Percentiles rank a stretch among this genome's conserved stretches.
phyloP scores from a whole-genome alignment of 495 filamentous ascomycete genomes.

The Neurospora pannonica region DNA sequence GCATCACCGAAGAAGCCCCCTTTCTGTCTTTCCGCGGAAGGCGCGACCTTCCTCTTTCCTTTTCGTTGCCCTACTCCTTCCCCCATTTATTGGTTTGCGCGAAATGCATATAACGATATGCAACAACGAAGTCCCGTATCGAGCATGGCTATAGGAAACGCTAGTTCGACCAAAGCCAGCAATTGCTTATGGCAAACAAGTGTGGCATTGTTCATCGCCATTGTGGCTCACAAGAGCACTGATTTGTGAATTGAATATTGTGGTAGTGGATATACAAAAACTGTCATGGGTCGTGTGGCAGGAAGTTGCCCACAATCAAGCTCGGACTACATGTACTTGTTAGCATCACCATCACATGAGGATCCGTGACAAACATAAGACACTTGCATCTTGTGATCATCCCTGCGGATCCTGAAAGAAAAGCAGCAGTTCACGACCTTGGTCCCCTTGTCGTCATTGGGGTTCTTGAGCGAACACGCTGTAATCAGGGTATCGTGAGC shows the following conservation, averaged over 20 bases:
- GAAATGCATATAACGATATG: background rate
- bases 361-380: background rate
- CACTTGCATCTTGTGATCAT: slow-evolving; percentile 92
- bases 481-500: slow-evolving; percentile 96
- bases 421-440: slow-evolving; percentile 89
- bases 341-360: background rate
- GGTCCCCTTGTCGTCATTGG: slow-evolving; percentile 58
- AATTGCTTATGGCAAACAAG: background rate
- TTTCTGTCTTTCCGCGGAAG: background rate
- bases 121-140: background rate
- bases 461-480: slow-evolving; percentile 83
- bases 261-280: background rate
- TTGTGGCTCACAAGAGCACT: background rate
- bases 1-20: background rate
- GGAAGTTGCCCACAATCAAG: slow-evolving; percentile 92
- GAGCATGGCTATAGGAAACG: background rate
- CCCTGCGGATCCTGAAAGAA: slow-evolving; percentile 89
- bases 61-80: background rate
- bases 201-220: background rate
- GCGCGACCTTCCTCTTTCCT: background rate
- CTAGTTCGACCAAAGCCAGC: background rate
- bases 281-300: slow-evolving; percentile 50
- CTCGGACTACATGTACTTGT: slow-evolving; percentile 53
- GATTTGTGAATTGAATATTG: background rate
- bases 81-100: background rate